A percentile compares a stretch with the other conserved stretches of the same genome.
phyloP scores from a whole-genome alignment of 75 land plant species.

The Adiantum capillusveneris region DNA sequence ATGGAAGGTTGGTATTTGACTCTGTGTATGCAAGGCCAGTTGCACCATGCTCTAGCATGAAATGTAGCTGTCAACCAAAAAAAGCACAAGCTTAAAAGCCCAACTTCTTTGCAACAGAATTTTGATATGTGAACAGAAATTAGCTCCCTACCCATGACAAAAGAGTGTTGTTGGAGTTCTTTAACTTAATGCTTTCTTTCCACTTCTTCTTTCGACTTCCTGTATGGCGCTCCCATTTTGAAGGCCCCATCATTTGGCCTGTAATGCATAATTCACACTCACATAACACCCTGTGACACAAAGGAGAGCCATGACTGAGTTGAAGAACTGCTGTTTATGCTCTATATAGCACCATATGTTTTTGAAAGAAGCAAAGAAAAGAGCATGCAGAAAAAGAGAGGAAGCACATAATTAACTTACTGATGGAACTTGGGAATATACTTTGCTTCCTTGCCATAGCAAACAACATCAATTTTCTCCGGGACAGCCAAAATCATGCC shows the following conservation, averaged over 20 bases:
- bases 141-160: slow-evolving; percentile 41
- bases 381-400: too few relatives aligned
- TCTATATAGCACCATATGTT: too few relatives aligned
- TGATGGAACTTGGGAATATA: slow-evolving; percentile 31
- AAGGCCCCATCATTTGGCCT: slow-evolving; percentile 37
- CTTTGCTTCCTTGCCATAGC: slow-evolving; percentile 24
- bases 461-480: slow-evolving; percentile 18
- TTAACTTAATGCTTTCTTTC: slow-evolving; percentile 74
- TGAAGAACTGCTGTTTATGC: neutral
- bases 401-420: slow-evolving; percentile 13
- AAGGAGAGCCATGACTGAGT: neutral
- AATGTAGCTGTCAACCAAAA: slow-evolving; percentile 23
- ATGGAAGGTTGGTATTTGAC: slow-evolving; percentile 30
- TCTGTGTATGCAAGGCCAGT: slow-evolving; percentile 32
- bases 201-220: slow-evolving; percentile 80
- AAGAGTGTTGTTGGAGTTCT: slow-evolving; percentile 34
- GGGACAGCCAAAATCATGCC: slow-evolving; percentile 3
- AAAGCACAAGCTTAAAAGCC: neutral
- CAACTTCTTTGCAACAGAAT: too few relatives aligned
- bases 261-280: slow-evolving; percentile 59
- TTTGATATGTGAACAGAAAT: neutral
- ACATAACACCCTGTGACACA: slow-evolving; percentile 56
- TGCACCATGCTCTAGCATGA: slow-evolving; percentile 24
- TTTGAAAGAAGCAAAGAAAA: too few relatives aligned
- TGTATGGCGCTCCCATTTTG: slow-evolving; percentile 83